Percentiles rank a stretch among this genome's conserved stretches.
Conservation (phyloP, 805 yeast species). For the Priceomyces carsonii region DNA sequence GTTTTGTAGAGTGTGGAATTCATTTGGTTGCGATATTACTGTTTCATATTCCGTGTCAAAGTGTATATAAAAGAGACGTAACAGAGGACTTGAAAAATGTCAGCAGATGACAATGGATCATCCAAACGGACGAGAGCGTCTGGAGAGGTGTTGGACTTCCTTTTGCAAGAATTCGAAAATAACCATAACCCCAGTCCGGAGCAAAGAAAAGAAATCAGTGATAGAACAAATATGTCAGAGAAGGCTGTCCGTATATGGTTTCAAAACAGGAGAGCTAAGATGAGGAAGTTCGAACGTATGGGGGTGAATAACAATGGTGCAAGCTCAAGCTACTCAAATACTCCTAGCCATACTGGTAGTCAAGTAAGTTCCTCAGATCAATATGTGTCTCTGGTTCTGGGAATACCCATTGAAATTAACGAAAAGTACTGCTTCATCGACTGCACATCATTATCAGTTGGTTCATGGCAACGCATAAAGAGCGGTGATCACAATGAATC, state of each 20-base stretch:
- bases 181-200: slow-evolving; percentile 80
- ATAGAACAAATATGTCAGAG: slow-evolving; percentile 77
- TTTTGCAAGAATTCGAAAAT: slow-evolving; percentile 65
- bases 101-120: slow-evolving; percentile 23
- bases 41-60: no score
- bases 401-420: slow-evolving; percentile 52
- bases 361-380: slow-evolving; percentile 7
- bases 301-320: slow-evolving; percentile 19
- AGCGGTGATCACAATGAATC: slow-evolving; percentile 53
- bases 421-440: slow-evolving; percentile 71
- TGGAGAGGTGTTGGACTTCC: slow-evolving; percentile 73
- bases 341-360: slow-evolving; percentile 5
- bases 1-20: no score
- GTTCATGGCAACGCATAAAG: slow-evolving; percentile 78
- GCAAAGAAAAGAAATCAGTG: slow-evolving; percentile 66
- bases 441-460: slow-evolving; percentile 67
- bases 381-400: slow-evolving; percentile 5
- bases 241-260: slow-evolving; percentile 92
- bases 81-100: slow-evolving; percentile 13
- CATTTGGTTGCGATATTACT: no score
- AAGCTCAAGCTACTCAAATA: slow-evolving; percentile 24
- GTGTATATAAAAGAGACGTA: slow-evolving; percentile 1
- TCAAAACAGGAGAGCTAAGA: slow-evolving; percentile 82
- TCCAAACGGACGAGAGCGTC: slow-evolving; percentile 68
- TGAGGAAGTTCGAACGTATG: slow-evolving; percentile 63